Conservation (phyloP, 2,329 filamentous ascomycete species). For the Calonectria naviculata region DNA sequence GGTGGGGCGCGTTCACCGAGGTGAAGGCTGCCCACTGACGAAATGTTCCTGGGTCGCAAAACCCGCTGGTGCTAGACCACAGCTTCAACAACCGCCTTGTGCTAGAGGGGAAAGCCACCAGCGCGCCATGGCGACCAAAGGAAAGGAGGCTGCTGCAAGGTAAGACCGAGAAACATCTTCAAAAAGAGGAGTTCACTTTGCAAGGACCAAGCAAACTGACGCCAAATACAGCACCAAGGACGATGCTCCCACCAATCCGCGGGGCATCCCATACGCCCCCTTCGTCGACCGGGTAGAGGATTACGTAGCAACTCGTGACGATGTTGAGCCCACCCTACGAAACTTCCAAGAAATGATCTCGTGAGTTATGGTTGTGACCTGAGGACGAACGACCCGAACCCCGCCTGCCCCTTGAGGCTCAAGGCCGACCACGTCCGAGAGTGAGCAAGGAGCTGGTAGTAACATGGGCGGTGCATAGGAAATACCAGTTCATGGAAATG, state of each 20-base stretch:
- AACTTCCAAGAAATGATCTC: slow-evolving; percentile 95
- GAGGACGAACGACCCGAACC: slow-evolving; percentile 14
- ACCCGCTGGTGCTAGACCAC: slow-evolving; percentile 33
- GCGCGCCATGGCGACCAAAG: slow-evolving; percentile 54
- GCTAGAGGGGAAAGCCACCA: slow-evolving; percentile 31
- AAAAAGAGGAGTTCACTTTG: neutral
- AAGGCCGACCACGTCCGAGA: slow-evolving; percentile 21
- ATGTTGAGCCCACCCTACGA: slow-evolving; percentile 84
- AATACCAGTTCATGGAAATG: slow-evolving; percentile 99
- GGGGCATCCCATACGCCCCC: slow-evolving; percentile 85
- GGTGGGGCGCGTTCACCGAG: slow-evolving; percentile 37
- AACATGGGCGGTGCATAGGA: slow-evolving; percentile 65
- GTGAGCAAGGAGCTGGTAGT: slow-evolving; percentile 24
- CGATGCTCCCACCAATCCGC: slow-evolving; percentile 75
- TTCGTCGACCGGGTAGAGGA: slow-evolving; percentile 92
- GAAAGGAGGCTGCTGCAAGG: slow-evolving; percentile 50
- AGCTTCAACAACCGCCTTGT: slow-evolving; percentile 37
- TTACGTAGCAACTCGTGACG: slow-evolving; percentile 81
- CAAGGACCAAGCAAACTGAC: slow-evolving; percentile 25
- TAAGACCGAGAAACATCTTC: slow-evolving; percentile 33
- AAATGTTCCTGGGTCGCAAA: slow-evolving; percentile 45
- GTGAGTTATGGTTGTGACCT: slow-evolving; percentile 60
- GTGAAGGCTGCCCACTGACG: slow-evolving; percentile 43
- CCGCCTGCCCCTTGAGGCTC: slow-evolving; percentile 1
- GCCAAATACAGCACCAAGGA: slow-evolving; percentile 51